Base-by-base conservation (phyloP, 192 early-diverging fungal species). In the Irineochytrium annulatum region DNA sequence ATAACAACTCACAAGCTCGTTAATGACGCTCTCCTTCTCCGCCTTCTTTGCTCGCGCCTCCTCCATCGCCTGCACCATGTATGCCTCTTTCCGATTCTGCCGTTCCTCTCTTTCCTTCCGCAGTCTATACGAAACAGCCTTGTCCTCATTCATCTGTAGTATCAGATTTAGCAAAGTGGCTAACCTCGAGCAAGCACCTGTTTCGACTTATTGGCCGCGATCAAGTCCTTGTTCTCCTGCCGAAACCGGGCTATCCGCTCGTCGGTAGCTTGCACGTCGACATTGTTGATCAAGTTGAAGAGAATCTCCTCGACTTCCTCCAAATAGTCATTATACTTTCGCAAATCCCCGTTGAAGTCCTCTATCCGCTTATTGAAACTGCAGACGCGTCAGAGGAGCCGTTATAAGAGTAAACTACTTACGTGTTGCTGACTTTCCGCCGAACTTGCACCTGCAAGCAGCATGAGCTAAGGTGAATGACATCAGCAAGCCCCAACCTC, bases 311-410 rank as follows among this genome's bases (percentile, higher is more conserved):
- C 62, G 1, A 64, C 62, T 63, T 88, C 88, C 64, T 98, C 95
- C 34, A 96, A 57, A 59, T 93, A 96, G 63, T 95, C 88, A 72
- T 98, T 93, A 65, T 90, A 98, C 32, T 73, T 75, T 52, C 77
- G 76, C 30, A 89, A 60, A 49, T 79, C 57, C 2, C 69, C 78
- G 17, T 79, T 77, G 65, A 95, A 98, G 68, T 95, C 93, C 60
- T 92, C 91, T 27, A 77, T 80, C n/a, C 93, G 76, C 72, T 94
- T 93, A 70, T 97, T 97, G 67, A 89, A 94, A 52, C 81, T 87
- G 29, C 41, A 30, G 35, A n/a, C n/a, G n/a, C n/a, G n/a, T n/a
- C n/a, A n/a, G n/a, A n/a, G n/a, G n/a, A n/a, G n/a, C 0, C 33
- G 29, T 34, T 17, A 8, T 56, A 71, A 24, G 8, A 32, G 29